Percentiles rank a stretch among this genome's conserved stretches.
These are phyloP conservation scores for Metarhizium robertsii DNA, from an alignment of 2,329 filamentous ascomycete species.

Conservation along the genomic window DNA sequence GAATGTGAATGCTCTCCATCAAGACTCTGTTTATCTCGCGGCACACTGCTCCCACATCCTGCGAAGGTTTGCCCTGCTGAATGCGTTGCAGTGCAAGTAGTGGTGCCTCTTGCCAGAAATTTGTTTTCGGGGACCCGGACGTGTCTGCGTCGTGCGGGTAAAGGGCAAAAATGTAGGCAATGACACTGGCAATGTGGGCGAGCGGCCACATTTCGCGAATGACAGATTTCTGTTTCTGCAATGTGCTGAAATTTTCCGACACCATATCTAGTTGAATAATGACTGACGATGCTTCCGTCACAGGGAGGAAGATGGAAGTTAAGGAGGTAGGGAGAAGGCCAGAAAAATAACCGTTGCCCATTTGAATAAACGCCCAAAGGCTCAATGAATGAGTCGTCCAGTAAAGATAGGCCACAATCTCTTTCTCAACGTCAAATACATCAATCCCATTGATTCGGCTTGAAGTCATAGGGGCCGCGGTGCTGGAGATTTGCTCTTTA, in stretches of 20 bases:
- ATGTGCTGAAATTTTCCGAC: constrained; percentile 26
- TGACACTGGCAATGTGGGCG: constrained; percentile 21
- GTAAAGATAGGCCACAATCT: constrained; percentile 28
- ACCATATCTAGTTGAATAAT: constrained; percentile 24
- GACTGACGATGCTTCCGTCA: constrained; percentile 18
- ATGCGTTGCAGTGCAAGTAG: constrained; percentile 12
- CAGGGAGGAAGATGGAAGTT: constrained; percentile 19
- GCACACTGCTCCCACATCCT: constrained; percentile 14
- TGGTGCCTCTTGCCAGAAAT: constrained; percentile 14
- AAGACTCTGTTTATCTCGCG: constrained; percentile 19
- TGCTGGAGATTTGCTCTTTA: constrained; percentile 20
- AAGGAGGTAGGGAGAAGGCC: constrained; percentile 14
- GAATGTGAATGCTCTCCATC: constrained; percentile 15
- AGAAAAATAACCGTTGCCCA: constrained; percentile 17
- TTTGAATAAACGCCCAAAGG: constrained; percentile 28
- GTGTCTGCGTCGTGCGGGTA: constrained; percentile 12
- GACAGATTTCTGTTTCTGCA: constrained; percentile 24
- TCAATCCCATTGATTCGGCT: constrained; percentile 32
- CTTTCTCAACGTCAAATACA: constrained; percentile 29
- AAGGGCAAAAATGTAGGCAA: constrained; percentile 20
- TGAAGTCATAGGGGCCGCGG: constrained; percentile 16
- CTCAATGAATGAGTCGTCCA: constrained; percentile 29
- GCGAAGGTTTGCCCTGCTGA: constrained; percentile 12
- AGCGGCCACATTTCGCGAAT: constrained; percentile 26
- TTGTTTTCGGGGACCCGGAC: constrained; percentile 8